These are phyloP conservation scores for Arthrinium phaeospermum DNA, from an alignment of 2,329 filamentous ascomycete species.

Conservation along the genomic window DNA sequence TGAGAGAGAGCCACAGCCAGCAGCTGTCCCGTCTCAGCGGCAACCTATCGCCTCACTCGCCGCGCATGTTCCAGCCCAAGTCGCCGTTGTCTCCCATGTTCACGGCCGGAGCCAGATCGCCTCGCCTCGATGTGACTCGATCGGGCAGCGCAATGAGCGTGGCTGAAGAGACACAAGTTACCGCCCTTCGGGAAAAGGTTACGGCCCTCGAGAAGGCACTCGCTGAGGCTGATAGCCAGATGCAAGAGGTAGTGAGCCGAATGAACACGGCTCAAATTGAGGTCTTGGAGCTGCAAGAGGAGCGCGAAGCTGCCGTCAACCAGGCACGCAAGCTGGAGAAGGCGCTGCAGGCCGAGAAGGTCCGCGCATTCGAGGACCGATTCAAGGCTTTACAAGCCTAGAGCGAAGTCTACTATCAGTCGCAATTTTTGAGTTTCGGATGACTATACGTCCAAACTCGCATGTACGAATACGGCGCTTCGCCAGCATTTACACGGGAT, in stretches of 20 bases:
- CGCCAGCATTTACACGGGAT: conserved; percentile 13
- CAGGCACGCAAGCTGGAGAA: conserved; percentile 73
- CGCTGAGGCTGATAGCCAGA: conserved; percentile 76
- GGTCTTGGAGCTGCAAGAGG: conserved; percentile 77
- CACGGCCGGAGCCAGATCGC: conserved; percentile 53
- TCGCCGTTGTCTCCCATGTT: conserved; percentile 69
- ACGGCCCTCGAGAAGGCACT: conserved; percentile 55
- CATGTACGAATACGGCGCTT: conserved; percentile 12
- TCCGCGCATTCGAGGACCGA: conserved; percentile 54
- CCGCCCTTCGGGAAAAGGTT: conserved; percentile 45
- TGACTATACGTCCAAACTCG: neutral
- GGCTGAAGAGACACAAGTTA: conserved; percentile 75
- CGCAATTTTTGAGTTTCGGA: neutral
- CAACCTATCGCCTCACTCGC: conserved; percentile 46
- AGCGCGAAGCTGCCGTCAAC: conserved; percentile 75
- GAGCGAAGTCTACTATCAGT: neutral
- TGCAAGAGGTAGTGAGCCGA: conserved; percentile 81
- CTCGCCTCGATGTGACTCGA: conserved; percentile 55
- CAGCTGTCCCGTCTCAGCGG: conserved; percentile 78
- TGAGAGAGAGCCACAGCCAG: conserved; percentile 78
- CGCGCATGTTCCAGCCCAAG: conserved; percentile 60
- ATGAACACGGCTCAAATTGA: conserved; percentile 87
- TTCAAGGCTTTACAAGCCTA: conserved; percentile 40
- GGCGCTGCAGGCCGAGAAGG: conserved; percentile 68
- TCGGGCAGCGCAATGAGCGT: conserved; percentile 66